Percentiles rank a stretch among this genome's conserved stretches.
Conservation (phyloP, 108 stramenopile species). For the Skeletonema potamos region DNA sequence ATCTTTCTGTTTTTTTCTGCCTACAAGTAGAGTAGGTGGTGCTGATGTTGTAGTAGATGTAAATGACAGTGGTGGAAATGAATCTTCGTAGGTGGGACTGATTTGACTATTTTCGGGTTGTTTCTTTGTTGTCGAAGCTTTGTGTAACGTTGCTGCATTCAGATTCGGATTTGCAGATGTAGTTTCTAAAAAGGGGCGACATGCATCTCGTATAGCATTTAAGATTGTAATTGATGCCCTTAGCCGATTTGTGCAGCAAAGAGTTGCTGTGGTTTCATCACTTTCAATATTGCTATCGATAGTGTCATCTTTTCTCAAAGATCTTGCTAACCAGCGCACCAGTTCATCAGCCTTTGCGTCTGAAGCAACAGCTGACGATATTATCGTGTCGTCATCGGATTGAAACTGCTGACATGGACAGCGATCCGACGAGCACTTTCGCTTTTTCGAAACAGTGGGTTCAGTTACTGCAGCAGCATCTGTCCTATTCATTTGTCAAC, state of each 20-base stretch:
- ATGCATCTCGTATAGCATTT: slow-evolving; percentile 80
- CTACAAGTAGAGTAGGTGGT: slow-evolving; percentile 28
- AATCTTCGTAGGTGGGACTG: slow-evolving; percentile 35
- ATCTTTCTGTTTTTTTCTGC: slow-evolving; percentile 31
- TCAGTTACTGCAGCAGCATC: background rate
- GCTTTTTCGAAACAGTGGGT: background rate
- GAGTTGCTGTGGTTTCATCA: background rate
- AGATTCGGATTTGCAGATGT: background rate
- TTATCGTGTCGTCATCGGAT: slow-evolving; percentile 10
- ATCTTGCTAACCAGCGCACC: slow-evolving; percentile 33
- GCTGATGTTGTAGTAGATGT: slow-evolving; percentile 2
- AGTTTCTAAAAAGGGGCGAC: slow-evolving; percentile 56
- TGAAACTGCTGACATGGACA: slow-evolving; percentile 27
- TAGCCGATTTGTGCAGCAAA: slow-evolving; percentile 17
- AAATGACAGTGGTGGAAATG: slow-evolving; percentile 49
- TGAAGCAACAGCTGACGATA: slow-evolving; percentile 38
- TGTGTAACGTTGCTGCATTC: background rate
- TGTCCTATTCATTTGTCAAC: no score
- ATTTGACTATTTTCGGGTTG: background rate
- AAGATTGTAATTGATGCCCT: slow-evolving; percentile 62
- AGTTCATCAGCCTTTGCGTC: slow-evolving; percentile 19
- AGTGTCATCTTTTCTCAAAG: background rate
- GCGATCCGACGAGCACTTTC: background rate
- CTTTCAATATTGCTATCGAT: background rate
- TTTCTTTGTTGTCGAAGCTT: background rate